Conservation (phyloP, 306 rosid species). For the Senna siamea region DNA sequence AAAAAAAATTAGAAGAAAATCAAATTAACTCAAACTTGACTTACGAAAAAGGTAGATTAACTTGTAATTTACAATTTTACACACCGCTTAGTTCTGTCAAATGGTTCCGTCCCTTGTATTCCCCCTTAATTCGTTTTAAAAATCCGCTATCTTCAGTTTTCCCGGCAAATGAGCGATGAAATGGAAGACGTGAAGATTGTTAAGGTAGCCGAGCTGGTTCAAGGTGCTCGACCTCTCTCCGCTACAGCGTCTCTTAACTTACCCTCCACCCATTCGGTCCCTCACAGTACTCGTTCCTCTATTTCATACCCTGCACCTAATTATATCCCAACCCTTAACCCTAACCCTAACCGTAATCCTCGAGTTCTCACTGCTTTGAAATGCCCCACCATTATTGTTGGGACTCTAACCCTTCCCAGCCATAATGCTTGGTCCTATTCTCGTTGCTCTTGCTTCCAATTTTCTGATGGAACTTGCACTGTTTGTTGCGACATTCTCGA, state of each 20-base stretch:
- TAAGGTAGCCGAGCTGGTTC: constrained; percentile 54
- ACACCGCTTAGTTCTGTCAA: no score
- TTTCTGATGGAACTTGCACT: constrained; percentile 65
- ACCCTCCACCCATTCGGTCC: constrained; percentile 25
- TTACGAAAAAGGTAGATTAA: no score
- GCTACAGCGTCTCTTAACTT: constrained; percentile 48
- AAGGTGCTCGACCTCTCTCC: constrained; percentile 53
- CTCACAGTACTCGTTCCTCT: constrained; percentile 16
- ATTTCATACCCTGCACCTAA: constrained; percentile 12
- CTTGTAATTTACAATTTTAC: no score
- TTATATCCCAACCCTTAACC: background rate
- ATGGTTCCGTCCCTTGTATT: no score
- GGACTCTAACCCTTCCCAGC: constrained; percentile 60
- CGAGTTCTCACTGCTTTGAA: constrained; percentile 54
- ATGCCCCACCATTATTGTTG: constrained; percentile 54
- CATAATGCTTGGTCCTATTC: constrained; percentile 11
- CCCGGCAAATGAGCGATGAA: background rate
- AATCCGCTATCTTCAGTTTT: background rate
- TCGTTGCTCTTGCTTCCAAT: constrained; percentile 70
- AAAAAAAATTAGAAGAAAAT: no score
- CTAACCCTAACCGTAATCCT: constrained; percentile 11
- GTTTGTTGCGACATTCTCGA: constrained; percentile 83
- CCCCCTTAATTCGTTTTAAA: no score
- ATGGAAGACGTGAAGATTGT: constrained; percentile 49
- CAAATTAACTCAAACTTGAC: no score